Evolutionary conservation across 192 early-diverging fungal species (phyloP).

Genomic region (Fimicolochytrium jonesii): DNA sequence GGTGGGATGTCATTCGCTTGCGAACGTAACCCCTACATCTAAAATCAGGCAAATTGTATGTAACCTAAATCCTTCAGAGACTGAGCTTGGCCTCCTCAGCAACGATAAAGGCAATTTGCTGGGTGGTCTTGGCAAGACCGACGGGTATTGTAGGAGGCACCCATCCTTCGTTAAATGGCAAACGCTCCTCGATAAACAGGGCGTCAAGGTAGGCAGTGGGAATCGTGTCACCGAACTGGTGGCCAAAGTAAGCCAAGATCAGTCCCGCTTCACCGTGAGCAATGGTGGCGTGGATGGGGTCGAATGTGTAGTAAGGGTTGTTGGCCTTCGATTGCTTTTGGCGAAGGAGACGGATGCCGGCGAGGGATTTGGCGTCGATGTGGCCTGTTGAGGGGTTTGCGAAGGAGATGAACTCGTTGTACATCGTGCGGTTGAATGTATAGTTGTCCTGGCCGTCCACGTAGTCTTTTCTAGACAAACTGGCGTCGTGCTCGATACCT

Average conservation of each 20-base stretch:
- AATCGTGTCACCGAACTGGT: not conserved
- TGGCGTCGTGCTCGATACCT: constrained; percentile 24
- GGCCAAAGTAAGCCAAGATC: constrained; percentile 9
- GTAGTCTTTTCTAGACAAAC: not conserved
- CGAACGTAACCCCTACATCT: too few relatives aligned
- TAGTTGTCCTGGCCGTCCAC: constrained; percentile 15
- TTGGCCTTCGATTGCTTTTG: not conserved
- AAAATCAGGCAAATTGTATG: too few relatives aligned
- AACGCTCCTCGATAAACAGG: constrained; percentile 12
- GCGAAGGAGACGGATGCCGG: not conserved
- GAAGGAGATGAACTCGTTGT: constrained; percentile 10
- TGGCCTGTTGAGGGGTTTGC: constrained; percentile 3
- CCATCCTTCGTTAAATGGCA: constrained; percentile 16
- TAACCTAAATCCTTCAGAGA: too few relatives aligned
- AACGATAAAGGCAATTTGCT: not conserved
- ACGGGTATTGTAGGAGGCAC: not conserved
- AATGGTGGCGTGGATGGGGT: not conserved
- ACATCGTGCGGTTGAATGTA: constrained; percentile 15
- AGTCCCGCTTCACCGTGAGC: constrained; percentile 21
- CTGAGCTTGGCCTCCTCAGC: constrained; percentile 4
- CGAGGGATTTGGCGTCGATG: constrained; percentile 5
- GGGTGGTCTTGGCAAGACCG: not conserved
- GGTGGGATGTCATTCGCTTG: too few relatives aligned
- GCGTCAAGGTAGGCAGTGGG: not conserved
- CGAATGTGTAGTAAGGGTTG: too few relatives aligned